A percentile compares a stretch with the other conserved stretches of the same genome.
Evolutionary conservation across 768 basidiomycete species (phyloP).

Genomic region (Termitomyces sp.): DNA sequence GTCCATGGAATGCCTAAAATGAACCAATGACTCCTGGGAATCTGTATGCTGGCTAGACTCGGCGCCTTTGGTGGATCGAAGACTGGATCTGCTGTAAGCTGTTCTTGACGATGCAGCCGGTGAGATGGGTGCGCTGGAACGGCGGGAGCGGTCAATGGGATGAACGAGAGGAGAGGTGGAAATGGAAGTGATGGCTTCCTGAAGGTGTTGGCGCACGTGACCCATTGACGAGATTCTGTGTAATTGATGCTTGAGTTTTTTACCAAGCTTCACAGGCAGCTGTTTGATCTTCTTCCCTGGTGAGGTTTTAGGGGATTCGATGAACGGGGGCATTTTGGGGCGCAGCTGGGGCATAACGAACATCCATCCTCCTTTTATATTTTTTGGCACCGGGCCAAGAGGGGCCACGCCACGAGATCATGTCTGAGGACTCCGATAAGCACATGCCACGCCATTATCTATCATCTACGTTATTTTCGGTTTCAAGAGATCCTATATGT

Average conservation of each 20-base stretch:
- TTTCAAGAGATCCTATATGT: neutral
- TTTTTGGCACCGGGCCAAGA: slow-evolving; percentile 3
- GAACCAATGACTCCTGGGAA: slow-evolving; percentile 8
- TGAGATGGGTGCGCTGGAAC: slow-evolving; percentile 13
- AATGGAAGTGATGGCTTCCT: slow-evolving; percentile 19
- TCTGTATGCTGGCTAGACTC: slow-evolving; percentile 1
- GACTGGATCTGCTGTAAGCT: slow-evolving; percentile 13
- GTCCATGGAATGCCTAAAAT: slow-evolving; percentile 4
- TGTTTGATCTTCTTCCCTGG: slow-evolving; percentile 15
- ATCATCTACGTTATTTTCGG: neutral
- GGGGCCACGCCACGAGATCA: neutral
- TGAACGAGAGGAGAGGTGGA: slow-evolving; percentile 34
- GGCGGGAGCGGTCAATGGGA: slow-evolving; percentile 23
- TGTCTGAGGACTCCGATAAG: slow-evolving; percentile 1
- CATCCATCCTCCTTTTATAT: slow-evolving; percentile 13
- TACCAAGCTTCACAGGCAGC: slow-evolving; percentile 19
- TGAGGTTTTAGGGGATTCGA: slow-evolving; percentile 11
- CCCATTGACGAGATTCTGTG: slow-evolving; percentile 6
- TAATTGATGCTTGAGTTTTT: slow-evolving; percentile 17
- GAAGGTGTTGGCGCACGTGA: slow-evolving; percentile 20
- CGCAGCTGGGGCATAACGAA: neutral
- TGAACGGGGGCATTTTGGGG: slow-evolving; percentile 8
- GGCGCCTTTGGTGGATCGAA: slow-evolving; percentile 5
- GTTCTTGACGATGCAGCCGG: slow-evolving; percentile 13
- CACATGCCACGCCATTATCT: neutral